Evolutionary conservation across 2,329 filamentous ascomycete genomes (phyloP).

Genomic region (Cladosporium sp.): DNA sequence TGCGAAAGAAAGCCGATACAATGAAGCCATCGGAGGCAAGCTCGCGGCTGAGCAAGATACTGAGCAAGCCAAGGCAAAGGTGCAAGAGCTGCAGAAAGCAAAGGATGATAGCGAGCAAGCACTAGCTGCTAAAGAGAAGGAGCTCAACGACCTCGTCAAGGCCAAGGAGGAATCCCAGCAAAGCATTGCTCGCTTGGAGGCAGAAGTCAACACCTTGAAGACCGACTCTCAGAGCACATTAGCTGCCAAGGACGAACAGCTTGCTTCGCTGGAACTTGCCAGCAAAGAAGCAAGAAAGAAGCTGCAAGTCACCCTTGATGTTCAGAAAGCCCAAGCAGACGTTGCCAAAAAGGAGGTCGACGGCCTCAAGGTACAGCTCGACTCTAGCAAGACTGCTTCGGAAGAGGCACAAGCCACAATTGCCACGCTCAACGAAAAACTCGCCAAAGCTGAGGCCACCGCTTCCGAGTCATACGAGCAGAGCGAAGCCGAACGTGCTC

Average conservation of each 20-base stretch:
- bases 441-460: slow-evolving; percentile 17
- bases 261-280: slow-evolving; percentile 19
- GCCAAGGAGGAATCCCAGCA: not conserved
- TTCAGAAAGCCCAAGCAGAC: slow-evolving; percentile 13
- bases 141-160: not conserved
- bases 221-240: slow-evolving; percentile 15
- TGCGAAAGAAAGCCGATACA: not conserved
- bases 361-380: slow-evolving; percentile 14
- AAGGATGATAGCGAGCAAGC: slow-evolving; percentile 5
- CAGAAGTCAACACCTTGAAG: slow-evolving; percentile 11
- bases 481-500: not conserved
- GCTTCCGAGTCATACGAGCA: not conserved
- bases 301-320: slow-evolving; percentile 14
- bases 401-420: slow-evolving; percentile 10
- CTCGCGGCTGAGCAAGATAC: not conserved
- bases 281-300: slow-evolving; percentile 18
- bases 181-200: not conserved
- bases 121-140: not conserved
- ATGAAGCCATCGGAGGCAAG: not conserved
- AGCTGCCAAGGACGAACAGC: slow-evolving; percentile 14
- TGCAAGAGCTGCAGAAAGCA: slow-evolving; percentile 6
- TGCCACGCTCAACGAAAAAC: slow-evolving; percentile 15
- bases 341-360: slow-evolving; percentile 18
- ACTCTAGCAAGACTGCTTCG: not conserved
- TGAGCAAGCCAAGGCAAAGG: not conserved